These are phyloP conservation scores for Cladosporium sp. DNA, from an alignment of 2,329 filamentous ascomycete species.

Conservation along the genomic window DNA sequence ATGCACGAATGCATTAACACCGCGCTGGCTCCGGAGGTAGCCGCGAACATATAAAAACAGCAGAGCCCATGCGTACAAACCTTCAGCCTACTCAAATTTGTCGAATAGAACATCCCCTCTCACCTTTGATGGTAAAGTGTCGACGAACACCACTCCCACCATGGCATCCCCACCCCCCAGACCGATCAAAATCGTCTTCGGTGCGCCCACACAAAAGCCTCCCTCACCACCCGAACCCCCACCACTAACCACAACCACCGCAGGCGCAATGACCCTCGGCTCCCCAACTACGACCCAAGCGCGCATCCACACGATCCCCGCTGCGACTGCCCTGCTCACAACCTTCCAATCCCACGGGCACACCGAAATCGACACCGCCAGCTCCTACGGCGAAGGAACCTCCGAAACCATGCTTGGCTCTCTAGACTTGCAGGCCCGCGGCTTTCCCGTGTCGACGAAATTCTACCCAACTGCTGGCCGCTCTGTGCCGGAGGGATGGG, in stretches of 20 bases:
- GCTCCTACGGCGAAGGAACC: slow-evolving; percentile 24
- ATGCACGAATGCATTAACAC: no score
- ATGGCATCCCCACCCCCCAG: neutral
- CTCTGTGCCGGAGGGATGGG: slow-evolving; percentile 16
- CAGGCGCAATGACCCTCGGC: slow-evolving; percentile 71
- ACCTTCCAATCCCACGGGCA: slow-evolving; percentile 28
- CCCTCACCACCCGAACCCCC: slow-evolving; percentile 18
- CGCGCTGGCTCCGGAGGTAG: no score
- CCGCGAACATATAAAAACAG: no score
- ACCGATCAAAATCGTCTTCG: neutral
- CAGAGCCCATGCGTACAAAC: no score
- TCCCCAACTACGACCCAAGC: slow-evolving; percentile 43
- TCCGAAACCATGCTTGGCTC: slow-evolving; percentile 27
- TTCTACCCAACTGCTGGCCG: slow-evolving; percentile 17
- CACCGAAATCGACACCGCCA: slow-evolving; percentile 28
- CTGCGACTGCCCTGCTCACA: slow-evolving; percentile 22
- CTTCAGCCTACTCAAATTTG: no score
- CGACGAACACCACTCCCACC: no score
- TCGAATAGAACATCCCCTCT: no score
- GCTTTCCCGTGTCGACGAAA: slow-evolving; percentile 27
- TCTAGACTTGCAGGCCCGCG: slow-evolving; percentile 26
- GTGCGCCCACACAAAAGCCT: neutral
- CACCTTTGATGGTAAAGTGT: no score
- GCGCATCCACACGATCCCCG: slow-evolving; percentile 21
- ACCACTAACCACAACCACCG: no score